Percentiles rank a stretch among this genome's conserved stretches.
These are phyloP conservation scores for Tolypocladium paradoxum DNA, from an alignment of 2,329 filamentous ascomycete species.

Conservation along the genomic window DNA sequence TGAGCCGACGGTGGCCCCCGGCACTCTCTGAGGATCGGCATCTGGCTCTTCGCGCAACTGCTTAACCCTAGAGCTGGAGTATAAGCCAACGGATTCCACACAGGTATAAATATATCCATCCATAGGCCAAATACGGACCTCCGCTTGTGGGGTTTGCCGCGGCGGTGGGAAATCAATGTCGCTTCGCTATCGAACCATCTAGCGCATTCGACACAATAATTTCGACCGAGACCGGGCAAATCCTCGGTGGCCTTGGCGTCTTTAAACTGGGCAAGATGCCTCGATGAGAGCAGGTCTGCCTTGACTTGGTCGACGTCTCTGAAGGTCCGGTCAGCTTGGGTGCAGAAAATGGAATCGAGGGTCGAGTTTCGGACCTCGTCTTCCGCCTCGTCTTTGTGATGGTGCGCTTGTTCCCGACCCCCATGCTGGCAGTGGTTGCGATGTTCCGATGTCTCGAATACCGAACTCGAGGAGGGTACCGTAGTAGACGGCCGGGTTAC, in stretches of 20 bases:
- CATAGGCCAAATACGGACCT: constrained; percentile 32
- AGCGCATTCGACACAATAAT: constrained; percentile 86
- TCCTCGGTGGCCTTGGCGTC: constrained; percentile 73
- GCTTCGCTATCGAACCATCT: constrained; percentile 89
- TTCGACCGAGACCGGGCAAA: constrained; percentile 72
- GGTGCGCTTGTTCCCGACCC: constrained; percentile 54
- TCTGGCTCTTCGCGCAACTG: constrained; percentile 77
- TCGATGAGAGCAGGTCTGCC: constrained; percentile 65
- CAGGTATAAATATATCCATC: no score
- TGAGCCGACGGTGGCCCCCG: constrained; percentile 69
- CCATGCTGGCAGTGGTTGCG: constrained; percentile 41
- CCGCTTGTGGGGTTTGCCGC: constrained; percentile 89
- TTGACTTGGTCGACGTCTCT: constrained; percentile 92
- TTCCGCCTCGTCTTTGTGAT: constrained; percentile 65
- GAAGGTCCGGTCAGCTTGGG: constrained; percentile 5
- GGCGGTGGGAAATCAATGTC: constrained; percentile 64
- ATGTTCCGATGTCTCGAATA: background rate
- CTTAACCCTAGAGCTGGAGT: constrained; percentile 50
- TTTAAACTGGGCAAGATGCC: constrained; percentile 72
- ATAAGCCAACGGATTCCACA: constrained; percentile 10
- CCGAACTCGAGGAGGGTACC: background rate
- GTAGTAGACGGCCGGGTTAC: background rate
- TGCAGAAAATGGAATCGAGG: background rate
- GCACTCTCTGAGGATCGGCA: constrained; percentile 75
- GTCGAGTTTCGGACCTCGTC: constrained; percentile 41